Evolutionary conservation across 768 basidiomycete genomes (phyloP).

Genomic region (Xerocomus spinulosus): DNA sequence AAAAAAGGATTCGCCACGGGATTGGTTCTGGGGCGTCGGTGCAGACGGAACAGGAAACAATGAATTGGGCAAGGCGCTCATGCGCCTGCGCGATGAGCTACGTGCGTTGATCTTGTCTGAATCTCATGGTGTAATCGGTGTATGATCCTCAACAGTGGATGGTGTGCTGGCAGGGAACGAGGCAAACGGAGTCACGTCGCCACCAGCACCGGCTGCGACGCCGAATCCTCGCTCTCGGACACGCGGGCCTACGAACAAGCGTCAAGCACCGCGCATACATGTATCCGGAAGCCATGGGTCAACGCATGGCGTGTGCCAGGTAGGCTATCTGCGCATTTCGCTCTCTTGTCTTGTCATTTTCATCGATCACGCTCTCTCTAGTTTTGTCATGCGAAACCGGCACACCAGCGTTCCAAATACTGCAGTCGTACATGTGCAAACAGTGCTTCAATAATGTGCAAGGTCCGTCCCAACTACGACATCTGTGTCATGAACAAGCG

Average conservation of each 20-base stretch:
- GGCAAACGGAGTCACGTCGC: background rate
- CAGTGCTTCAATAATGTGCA: slow-evolving; percentile 32
- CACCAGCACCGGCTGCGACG: background rate
- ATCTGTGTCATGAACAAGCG: too few relatives aligned
- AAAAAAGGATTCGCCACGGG: slow-evolving; percentile 63
- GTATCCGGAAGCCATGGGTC: slow-evolving; percentile 5
- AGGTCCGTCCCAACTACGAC: slow-evolving; percentile 9
- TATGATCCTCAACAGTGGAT: slow-evolving; percentile 3
- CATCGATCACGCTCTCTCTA: slow-evolving; percentile 29
- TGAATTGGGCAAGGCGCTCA: slow-evolving; percentile 67
- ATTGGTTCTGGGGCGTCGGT: slow-evolving; percentile 75
- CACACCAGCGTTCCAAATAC: slow-evolving; percentile 50
- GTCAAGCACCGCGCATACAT: slow-evolving; percentile 9
- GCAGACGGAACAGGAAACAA: slow-evolving; percentile 62
- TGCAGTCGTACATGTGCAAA: slow-evolving; percentile 60
- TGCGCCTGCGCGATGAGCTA: slow-evolving; percentile 54
- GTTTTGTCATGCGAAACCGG: slow-evolving; percentile 53
- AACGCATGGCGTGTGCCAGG: slow-evolving; percentile 20
- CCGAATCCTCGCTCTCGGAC: slow-evolving; percentile 1
- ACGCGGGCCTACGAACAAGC: slow-evolving; percentile 1
- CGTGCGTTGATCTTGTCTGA: slow-evolving; percentile 28
- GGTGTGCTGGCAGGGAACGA: slow-evolving; percentile 9
- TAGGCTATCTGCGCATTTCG: slow-evolving; percentile 1
- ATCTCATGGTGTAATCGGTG: background rate
- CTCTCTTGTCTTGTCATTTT: background rate